Percentiles rank a stretch among this genome's conserved stretches.
Evolutionary conservation across 1,139 yeast species (phyloP).

Genomic region (Protomyces inouyei): DNA sequence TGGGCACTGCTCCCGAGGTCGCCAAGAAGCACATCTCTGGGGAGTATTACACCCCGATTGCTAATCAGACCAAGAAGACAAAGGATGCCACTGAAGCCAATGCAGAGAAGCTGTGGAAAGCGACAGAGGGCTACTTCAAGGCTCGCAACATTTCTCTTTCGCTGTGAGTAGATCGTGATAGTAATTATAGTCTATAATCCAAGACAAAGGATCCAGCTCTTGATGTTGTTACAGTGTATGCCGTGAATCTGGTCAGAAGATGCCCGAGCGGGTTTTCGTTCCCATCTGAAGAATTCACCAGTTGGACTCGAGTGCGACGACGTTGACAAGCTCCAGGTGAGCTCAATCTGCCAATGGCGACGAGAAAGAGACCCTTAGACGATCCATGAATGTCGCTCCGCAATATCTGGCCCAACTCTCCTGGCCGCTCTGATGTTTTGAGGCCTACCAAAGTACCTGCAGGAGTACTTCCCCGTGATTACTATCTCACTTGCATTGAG

Average conservation of each 20-base stretch:
- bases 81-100: background rate
- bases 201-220: too few species aligned
- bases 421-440: background rate
- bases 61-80: background rate
- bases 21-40: slow-evolving; percentile 21
- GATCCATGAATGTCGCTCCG: too few species aligned
- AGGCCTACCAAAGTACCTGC: background rate
- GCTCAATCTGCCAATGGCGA: too few species aligned
- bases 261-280: too few species aligned
- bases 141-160: background rate
- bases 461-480: background rate
- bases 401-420: background rate
- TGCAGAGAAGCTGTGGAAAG: slow-evolving; percentile 15
- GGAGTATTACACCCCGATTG: slow-evolving; percentile 12
- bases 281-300: too few species aligned
- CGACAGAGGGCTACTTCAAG: slow-evolving; percentile 8
- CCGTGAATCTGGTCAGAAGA: too few species aligned
- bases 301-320: too few species aligned
- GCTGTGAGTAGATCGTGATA: background rate
- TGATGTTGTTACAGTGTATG: too few species aligned
- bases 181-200: too few species aligned
- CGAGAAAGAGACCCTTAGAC: too few species aligned
- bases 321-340: too few species aligned
- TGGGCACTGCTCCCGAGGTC: slow-evolving; percentile 15
- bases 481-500: background rate